Percentiles rank a stretch among this genome's conserved stretches.
phyloP scores from a whole-genome alignment of 2,329 filamentous ascomycete species.

The Coniella lustricola region DNA sequence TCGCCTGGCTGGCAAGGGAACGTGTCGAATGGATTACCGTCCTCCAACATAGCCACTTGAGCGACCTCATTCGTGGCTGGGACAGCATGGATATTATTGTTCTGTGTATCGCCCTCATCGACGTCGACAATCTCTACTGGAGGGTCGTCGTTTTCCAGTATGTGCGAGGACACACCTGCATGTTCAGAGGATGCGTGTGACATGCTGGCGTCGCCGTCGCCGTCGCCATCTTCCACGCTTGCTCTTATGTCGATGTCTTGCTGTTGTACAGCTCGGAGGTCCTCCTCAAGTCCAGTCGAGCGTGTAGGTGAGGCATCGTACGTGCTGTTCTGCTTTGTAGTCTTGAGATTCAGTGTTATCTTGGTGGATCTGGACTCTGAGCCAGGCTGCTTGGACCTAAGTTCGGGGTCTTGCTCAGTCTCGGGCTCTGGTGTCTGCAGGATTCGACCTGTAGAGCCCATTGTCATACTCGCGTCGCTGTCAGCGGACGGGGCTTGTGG shows the following conservation, averaged over 20 bases:
- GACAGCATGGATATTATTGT: no score
- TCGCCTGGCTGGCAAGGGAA: slow-evolving; percentile 39
- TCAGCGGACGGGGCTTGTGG: slow-evolving; percentile 5
- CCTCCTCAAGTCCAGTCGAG: slow-evolving; percentile 21
- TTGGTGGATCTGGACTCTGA: slow-evolving; percentile 45
- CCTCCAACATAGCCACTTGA: slow-evolving; percentile 20
- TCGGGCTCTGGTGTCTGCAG: slow-evolving; percentile 37
- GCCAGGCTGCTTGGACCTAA: slow-evolving; percentile 22
- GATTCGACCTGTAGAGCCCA: slow-evolving; percentile 31
- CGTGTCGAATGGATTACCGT: slow-evolving; percentile 34
- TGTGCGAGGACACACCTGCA: slow-evolving; percentile 1
- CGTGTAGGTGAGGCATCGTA: slow-evolving; percentile 37
- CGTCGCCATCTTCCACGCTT: slow-evolving; percentile 40
- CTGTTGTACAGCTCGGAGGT: slow-evolving; percentile 17
- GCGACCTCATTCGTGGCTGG: slow-evolving; percentile 14
- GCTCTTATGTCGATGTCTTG: slow-evolving; percentile 29
- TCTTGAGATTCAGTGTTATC: slow-evolving; percentile 55
- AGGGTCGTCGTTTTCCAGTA: slow-evolving; percentile 32
- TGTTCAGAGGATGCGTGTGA: slow-evolving; percentile 16
- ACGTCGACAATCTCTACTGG: slow-evolving; percentile 37
- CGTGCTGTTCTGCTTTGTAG: slow-evolving; percentile 33
- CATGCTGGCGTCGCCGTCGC: slow-evolving; percentile 34
- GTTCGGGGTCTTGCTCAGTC: slow-evolving; percentile 21
- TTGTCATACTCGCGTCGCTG: slow-evolving; percentile 32
- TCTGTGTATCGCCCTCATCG: slow-evolving; percentile 21